A percentile compares a stretch with the other conserved stretches of the same genome.
Conservation (phyloP, 2,329 filamentous ascomycete species). For the Plenodomus biglobosus region DNA sequence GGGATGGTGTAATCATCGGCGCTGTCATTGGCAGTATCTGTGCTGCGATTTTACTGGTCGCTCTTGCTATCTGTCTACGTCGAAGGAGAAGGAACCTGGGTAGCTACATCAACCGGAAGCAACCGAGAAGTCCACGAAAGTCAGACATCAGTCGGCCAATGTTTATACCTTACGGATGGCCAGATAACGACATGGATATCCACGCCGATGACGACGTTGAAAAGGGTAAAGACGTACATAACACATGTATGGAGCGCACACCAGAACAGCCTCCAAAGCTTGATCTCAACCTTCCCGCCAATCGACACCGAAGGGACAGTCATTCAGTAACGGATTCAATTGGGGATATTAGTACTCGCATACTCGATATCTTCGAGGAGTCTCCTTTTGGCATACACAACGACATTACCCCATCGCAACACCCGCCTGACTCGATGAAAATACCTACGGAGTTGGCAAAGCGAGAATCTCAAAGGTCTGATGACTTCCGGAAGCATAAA, state of each 20-base stretch:
- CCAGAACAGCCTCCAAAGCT: constrained; percentile 46
- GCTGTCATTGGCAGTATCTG: constrained; percentile 40
- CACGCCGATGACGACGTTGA: constrained; percentile 38
- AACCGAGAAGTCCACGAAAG: constrained; percentile 34
- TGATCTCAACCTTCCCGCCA: constrained; percentile 35
- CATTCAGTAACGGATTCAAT: constrained; percentile 45
- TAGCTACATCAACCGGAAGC: constrained; percentile 23
- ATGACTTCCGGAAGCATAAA: constrained; percentile 33
- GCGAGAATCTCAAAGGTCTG: constrained; percentile 37
- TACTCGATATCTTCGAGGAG: constrained; percentile 43
- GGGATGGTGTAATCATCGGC: constrained; percentile 25
- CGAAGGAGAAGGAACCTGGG: constrained; percentile 24
- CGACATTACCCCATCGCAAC: constrained; percentile 40
- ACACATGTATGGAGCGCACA: constrained; percentile 15
- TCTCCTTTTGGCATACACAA: constrained; percentile 43
- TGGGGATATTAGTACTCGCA: constrained; percentile 41
- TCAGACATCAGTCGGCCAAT: constrained; percentile 47
- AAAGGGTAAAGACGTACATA: constrained; percentile 36
- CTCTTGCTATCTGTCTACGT: constrained; percentile 20
- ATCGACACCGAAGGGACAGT: constrained; percentile 22
- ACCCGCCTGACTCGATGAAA: constrained; percentile 49
- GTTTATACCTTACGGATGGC: constrained; percentile 31
- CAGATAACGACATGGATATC: constrained; percentile 17
- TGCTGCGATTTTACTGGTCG: constrained; percentile 28
- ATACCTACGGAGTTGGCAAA: constrained; percentile 46